These are phyloP conservation scores for Raffaelea ambrosiae DNA, from an alignment of 2,329 filamentous ascomycete genomes.

Conservation along the genomic window DNA sequence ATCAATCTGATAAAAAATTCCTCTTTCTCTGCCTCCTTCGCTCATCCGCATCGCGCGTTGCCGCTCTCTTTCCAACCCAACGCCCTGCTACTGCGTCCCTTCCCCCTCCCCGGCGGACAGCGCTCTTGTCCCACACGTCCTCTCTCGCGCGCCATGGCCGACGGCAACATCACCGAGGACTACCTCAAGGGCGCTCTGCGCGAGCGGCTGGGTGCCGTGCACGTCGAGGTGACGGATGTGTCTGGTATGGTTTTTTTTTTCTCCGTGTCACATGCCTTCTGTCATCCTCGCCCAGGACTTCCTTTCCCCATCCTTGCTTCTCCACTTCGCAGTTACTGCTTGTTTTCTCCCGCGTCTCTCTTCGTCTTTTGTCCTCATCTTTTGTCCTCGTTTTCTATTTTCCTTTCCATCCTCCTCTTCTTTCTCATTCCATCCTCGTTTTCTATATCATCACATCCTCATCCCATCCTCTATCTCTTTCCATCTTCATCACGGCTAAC, in stretches of 20 bases:
- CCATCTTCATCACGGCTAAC: not conserved
- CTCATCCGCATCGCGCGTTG: too few species aligned
- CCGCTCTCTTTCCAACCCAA: too few species aligned
- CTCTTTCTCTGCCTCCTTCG: not conserved
- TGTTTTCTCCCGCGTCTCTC: not conserved
- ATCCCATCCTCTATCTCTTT: not conserved
- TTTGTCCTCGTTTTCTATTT: not conserved
- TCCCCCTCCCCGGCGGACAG: too few species aligned
- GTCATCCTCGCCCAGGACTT: not conserved
- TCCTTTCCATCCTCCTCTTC: not conserved
- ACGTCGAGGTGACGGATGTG: conserved; percentile 86
- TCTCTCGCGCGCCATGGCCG: conserved; percentile 33
- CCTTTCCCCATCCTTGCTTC: too few species aligned
- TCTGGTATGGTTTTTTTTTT: too few species aligned
- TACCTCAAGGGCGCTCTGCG: conserved; percentile 60
- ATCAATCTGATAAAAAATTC: conserved; percentile 7
- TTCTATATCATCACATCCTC: not conserved
- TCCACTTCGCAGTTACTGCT: not conserved
- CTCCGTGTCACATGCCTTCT: not conserved
- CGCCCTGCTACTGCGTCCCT: too few species aligned
- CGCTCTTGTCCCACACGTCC: too few species aligned
- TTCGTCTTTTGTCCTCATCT: not conserved
- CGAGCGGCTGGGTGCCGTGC: conserved; percentile 60
- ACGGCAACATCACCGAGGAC: conserved; percentile 61
- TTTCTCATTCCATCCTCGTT: not conserved